Evolutionary conservation across 179 eudicot genomes (phyloP).

Genomic region (Carnegiea gigantea): DNA sequence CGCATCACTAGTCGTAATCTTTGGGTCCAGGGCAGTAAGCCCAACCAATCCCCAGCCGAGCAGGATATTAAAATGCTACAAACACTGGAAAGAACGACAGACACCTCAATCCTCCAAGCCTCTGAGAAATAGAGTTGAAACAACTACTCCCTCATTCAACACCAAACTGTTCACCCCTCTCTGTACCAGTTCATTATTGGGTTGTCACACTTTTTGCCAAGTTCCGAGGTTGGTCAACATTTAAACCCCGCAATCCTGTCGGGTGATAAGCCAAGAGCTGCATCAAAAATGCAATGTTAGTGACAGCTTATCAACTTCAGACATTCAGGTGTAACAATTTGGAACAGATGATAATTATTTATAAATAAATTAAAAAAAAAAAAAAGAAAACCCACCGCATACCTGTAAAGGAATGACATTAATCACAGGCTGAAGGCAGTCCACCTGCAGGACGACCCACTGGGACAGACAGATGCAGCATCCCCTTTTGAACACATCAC

Average conservation of each 20-base stretch:
- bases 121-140: too few relatives aligned
- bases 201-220: constrained; percentile 97
- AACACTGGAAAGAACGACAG: too few relatives aligned
- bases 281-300: constrained; percentile 22
- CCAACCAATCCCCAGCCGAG: too few relatives aligned
- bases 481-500: constrained; percentile 93
- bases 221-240: constrained; percentile 95
- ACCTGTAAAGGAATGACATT: constrained; percentile 98
- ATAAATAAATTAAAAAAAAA: too few relatives aligned
- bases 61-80: too few relatives aligned
- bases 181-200: constrained; percentile 39
- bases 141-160: neutral
- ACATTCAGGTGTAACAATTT: neutral
- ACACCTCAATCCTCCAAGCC: too few relatives aligned
- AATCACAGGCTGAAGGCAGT: constrained; percentile 92
- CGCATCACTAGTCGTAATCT: too few relatives aligned
- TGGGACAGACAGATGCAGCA: constrained; percentile 61
- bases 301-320: neutral
- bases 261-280: constrained; percentile 96
- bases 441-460: constrained; percentile 83
- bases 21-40: too few relatives aligned
- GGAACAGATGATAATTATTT: neutral
- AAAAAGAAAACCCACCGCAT: neutral
- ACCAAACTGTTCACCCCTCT: neutral
- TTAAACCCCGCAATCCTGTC: constrained; percentile 84